phyloP scores from a whole-genome alignment of 1,139 yeast genomes.

The Hanseniaspora sp. region DNA sequence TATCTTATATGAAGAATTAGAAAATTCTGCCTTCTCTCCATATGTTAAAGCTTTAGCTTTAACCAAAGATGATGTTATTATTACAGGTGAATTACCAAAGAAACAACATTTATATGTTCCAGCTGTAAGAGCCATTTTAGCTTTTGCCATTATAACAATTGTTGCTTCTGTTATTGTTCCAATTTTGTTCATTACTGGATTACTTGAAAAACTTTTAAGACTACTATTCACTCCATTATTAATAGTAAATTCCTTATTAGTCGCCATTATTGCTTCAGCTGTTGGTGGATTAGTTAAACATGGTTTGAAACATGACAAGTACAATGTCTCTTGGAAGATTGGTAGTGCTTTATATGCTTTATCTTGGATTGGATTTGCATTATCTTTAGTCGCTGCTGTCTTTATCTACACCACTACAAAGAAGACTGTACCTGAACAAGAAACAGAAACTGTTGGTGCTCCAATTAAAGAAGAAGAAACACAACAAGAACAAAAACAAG shows the following conservation, averaged over 20 bases:
- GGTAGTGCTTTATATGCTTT: slow-evolving; percentile 25
- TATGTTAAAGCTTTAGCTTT: slow-evolving; percentile 26
- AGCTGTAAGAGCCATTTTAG: slow-evolving; percentile 25
- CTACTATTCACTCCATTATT: slow-evolving; percentile 16
- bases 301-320: slow-evolving; percentile 27
- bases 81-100: slow-evolving; percentile 25
- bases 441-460: not conserved
- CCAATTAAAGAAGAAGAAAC: not conserved
- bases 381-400: slow-evolving; percentile 22
- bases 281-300: slow-evolving; percentile 26
- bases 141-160: slow-evolving; percentile 24
- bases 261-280: slow-evolving; percentile 24
- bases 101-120: slow-evolving; percentile 27
- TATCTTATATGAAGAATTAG: slow-evolving; percentile 25
- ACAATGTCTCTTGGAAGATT: slow-evolving; percentile 23
- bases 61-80: slow-evolving; percentile 24
- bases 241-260: slow-evolving; percentile 17
- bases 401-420: slow-evolving; percentile 16
- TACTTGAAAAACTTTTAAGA: slow-evolving; percentile 14
- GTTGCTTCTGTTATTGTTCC: slow-evolving; percentile 12
- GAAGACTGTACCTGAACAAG: slow-evolving; percentile 15
- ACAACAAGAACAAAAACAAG: not conserved
- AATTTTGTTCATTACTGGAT: not conserved
- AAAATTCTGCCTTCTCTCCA: slow-evolving; percentile 26
- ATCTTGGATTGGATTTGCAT: slow-evolving; percentile 26